Base-by-base conservation (phyloP, 768 basidiomycete genomes). In the Lactarius tabidus region DNA sequence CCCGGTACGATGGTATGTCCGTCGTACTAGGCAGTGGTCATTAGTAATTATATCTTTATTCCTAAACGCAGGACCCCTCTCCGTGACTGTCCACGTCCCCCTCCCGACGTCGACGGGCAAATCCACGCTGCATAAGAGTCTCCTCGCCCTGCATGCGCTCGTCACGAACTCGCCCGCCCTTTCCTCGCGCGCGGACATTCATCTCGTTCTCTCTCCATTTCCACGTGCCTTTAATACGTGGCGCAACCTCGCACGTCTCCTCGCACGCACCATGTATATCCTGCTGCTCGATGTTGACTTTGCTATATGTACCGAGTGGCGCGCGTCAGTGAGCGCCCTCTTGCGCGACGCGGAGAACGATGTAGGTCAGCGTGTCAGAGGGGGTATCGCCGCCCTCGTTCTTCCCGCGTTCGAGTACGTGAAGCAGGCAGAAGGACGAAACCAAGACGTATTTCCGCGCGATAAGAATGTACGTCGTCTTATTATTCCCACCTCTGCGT, bases 201-300 rank as follows among this genome's bases (percentile, higher is more conserved):
- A 95, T 72, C 85, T 95, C 58, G 88, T 95, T 35, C 79, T 94
- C 68, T 91, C 93, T 70, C 81, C 84, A 3, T 90, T 89, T 68
- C 64, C 73, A 14, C 65, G 69, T 43, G 75, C 75, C 55, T 88
- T 95, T 80, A 95, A 95, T 75, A 86, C 90, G 28, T 95, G 92
- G 90, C 82, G 93, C 38, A 95, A 95, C 73, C 83, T 87, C 51
- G 93, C 93, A 3, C 85, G 93, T 48, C 78, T 92, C 58, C 91
- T 93, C 71, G 88, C 92, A 5, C 83, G 91, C 17, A 93, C 93
- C 9, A 84, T 89, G 68, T 91, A 85, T 69, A 84, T 94, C 63
- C 90, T 95, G 86, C 90, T 94, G 87, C 85, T 95, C 59, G 94
- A 95, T 73, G 88, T 95, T 66, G 93, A 95, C 74, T 94, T 95